Conservation (phyloP, 192 early-diverging fungal genomes). For the Geranomyces michiganensis region DNA sequence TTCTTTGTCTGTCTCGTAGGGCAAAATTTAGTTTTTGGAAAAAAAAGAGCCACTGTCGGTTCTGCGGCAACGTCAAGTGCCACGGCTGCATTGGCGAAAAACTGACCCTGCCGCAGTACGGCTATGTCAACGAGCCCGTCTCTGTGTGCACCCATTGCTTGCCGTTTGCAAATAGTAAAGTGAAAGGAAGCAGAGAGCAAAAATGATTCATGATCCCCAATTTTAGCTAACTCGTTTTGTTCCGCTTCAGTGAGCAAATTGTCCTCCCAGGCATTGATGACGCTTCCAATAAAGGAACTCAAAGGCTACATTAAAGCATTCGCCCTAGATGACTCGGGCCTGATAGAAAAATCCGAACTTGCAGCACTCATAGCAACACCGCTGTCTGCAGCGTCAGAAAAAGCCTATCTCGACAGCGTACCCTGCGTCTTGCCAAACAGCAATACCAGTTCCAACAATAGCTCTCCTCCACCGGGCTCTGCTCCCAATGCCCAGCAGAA, state of each 20-base stretch:
- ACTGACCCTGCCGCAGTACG: constrained; percentile 26
- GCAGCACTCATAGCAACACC: constrained; percentile 27
- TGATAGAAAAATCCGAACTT: constrained; percentile 39
- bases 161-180: constrained; percentile 13
- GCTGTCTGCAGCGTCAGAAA: constrained; percentile 11
- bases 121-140: constrained; percentile 16
- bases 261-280: constrained; percentile 7
- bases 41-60: constrained; percentile 17
- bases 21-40: constrained; percentile 18
- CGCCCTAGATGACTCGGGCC: constrained; percentile 16
- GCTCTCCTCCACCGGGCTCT: background rate
- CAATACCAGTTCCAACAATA: no score
- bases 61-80: constrained; percentile 29
- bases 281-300: constrained; percentile 32
- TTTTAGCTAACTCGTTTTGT: background rate
- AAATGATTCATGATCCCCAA: no score
- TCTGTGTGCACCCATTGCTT: constrained; percentile 26
- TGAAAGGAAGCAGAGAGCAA: background rate
- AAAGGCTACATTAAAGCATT: constrained; percentile 34
- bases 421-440: background rate
- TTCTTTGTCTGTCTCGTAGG: background rate
- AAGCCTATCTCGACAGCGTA: constrained; percentile 15
- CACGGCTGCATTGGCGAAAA: background rate
- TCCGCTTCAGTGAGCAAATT: constrained; percentile 12
- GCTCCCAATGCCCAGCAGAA: background rate